phyloP scores from a whole-genome alignment of 2,329 filamentous ascomycete species.

The Sporothrix inflata region DNA sequence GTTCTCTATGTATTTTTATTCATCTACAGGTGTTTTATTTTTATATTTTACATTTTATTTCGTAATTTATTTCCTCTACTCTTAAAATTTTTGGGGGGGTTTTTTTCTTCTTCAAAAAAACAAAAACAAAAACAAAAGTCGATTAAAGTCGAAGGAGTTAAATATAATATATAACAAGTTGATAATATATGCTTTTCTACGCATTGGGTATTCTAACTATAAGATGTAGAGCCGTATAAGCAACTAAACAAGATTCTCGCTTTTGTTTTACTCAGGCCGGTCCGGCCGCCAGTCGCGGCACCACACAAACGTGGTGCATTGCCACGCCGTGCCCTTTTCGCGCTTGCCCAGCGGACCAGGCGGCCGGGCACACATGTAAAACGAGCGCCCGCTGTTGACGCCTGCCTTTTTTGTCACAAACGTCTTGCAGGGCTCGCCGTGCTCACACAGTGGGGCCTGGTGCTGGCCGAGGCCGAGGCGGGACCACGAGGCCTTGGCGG shows the following conservation, averaged over 20 bases:
- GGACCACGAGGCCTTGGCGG: conserved; percentile 80
- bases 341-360: conserved; percentile 84
- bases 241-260: not conserved
- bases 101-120: not conserved
- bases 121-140: too few species aligned
- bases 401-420: conserved; percentile 87
- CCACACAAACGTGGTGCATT: conserved; percentile 83
- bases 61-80: too few species aligned
- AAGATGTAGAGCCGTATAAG: too few species aligned
- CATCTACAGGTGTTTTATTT: not conserved
- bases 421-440: conserved; percentile 83
- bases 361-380: conserved; percentile 69
- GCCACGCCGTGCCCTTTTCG: conserved; percentile 82
- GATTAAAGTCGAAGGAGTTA: too few species aligned
- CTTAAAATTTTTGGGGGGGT: too few species aligned
- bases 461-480: conserved; percentile 70
- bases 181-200: not conserved
- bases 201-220: too few species aligned
- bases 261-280: conserved; percentile 31
- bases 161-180: not conserved
- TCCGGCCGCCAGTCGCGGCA: conserved; percentile 59
- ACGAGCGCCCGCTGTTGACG: conserved; percentile 72
- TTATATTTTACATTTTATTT: not conserved
- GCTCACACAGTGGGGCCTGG: conserved; percentile 75
- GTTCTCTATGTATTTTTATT: not conserved